Evolutionary conservation across 306 rosid genomes (phyloP).

Genomic region (Acacia acuminata): DNA sequence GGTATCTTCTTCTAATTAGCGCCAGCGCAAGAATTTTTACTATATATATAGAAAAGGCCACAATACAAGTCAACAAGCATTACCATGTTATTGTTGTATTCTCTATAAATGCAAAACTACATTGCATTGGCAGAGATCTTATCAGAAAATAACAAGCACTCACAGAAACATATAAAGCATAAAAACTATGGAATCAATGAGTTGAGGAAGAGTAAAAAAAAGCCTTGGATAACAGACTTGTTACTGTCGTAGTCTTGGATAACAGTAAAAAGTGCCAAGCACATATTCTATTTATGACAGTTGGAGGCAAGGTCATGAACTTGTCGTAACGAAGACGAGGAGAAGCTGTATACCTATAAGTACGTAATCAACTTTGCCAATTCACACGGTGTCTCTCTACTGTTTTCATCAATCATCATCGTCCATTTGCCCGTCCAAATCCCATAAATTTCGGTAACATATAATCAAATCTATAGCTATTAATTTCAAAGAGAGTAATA

Average conservation of each 20-base stretch:
- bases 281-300: too few relatives aligned
- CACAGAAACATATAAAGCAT: not conserved
- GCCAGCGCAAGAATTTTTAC: too few relatives aligned
- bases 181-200: not conserved
- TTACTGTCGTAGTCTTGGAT: too few relatives aligned
- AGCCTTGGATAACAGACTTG: too few relatives aligned
- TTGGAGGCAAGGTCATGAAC: too few relatives aligned
- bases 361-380: too few relatives aligned
- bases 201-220: not conserved
- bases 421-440: not conserved
- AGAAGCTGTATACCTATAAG: not conserved
- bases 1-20: too few relatives aligned
- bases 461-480: not conserved
- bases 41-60: too few relatives aligned
- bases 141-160: not conserved
- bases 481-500: not conserved
- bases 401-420: not conserved
- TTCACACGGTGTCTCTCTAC: too few relatives aligned
- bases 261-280: too few relatives aligned
- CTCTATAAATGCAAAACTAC: not conserved
- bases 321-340: not conserved
- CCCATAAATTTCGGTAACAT: not conserved
- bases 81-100: not conserved
- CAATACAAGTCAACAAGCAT: not conserved
- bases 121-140: not conserved